phyloP scores from a whole-genome alignment of 2,329 filamentous ascomycete species.

The Microdochium nivale region DNA sequence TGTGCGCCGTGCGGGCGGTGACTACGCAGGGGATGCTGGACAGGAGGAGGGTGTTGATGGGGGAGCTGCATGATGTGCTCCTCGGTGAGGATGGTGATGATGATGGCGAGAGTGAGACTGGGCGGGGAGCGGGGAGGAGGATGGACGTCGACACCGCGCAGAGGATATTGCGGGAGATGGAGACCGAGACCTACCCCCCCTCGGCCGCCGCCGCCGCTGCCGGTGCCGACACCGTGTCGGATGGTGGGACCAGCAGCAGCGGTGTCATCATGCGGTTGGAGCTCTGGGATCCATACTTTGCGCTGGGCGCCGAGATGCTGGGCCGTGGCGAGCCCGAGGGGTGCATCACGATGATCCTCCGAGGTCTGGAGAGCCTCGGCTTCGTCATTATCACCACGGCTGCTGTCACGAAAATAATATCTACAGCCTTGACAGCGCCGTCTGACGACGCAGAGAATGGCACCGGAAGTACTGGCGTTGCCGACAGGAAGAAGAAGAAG shows the following conservation, averaged over 20 bases:
- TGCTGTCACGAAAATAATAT: too few relatives aligned
- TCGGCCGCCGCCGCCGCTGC: constrained; percentile 12
- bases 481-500: too few relatives aligned
- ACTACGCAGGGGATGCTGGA: constrained; percentile 7
- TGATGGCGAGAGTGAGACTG: background rate
- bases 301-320: constrained; percentile 5
- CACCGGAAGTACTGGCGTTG: too few relatives aligned
- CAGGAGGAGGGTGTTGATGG: constrained; percentile 7
- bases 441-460: too few relatives aligned
- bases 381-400: constrained; percentile 8
- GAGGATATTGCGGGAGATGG: constrained; percentile 10
- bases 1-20: constrained; percentile 22
- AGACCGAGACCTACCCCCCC: background rate
- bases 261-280: constrained; percentile 7
- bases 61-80: background rate
- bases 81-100: background rate
- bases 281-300: constrained; percentile 11
- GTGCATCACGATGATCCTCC: constrained; percentile 10
- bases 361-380: constrained; percentile 15
- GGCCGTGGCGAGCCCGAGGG: constrained; percentile 1
- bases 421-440: too few relatives aligned
- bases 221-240: too few relatives aligned
- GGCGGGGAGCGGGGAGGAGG: background rate
- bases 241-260: too few relatives aligned
- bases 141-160: background rate